Evolutionary conservation across 768 basidiomycete genomes (phyloP).

Genomic region (Sarcodon sp.): DNA sequence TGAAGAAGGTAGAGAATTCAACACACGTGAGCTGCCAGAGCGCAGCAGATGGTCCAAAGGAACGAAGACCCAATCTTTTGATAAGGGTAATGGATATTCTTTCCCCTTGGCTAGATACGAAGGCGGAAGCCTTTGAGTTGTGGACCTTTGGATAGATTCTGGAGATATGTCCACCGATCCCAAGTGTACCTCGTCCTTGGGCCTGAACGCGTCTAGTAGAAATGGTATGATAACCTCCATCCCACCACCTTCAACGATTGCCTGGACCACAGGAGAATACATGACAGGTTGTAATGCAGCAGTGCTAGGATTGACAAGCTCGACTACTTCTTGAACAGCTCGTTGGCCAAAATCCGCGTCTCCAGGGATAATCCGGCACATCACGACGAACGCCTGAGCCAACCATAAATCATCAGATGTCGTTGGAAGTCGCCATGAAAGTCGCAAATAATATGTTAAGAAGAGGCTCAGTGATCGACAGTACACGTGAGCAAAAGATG

Average conservation of each 20-base stretch:
- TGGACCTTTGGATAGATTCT: constrained; percentile 39
- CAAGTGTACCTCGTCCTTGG: constrained; percentile 24
- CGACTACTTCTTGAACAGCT: constrained; percentile 27
- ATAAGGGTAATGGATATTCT: constrained; percentile 28
- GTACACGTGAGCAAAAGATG: constrained; percentile 20
- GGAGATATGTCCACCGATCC: constrained; percentile 38
- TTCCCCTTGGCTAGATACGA: constrained; percentile 3
- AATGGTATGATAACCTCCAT: constrained; percentile 46
- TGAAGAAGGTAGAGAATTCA: constrained; percentile 46
- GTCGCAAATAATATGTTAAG: constrained; percentile 37
- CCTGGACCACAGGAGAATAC: constrained; percentile 19
- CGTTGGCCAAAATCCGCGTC: constrained; percentile 50
- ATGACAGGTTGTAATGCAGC: constrained; percentile 16
- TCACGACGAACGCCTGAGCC: constrained; percentile 47
- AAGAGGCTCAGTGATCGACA: constrained; percentile 43
- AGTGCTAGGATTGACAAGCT: constrained; percentile 28
- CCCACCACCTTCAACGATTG: constrained; percentile 39
- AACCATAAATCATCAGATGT: constrained; percentile 51
- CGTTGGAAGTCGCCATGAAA: constrained; percentile 46
- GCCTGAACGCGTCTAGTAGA: constrained; percentile 32
- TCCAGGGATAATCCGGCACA: constrained; percentile 49
- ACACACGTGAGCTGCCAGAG: constrained; percentile 61
- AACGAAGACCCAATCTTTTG: constrained; percentile 52
- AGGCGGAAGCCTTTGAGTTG: constrained; percentile 36
- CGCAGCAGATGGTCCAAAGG: constrained; percentile 72